phyloP scores from a whole-genome alignment of 163 green algal species.

The Scenedesmus sp. region DNA sequence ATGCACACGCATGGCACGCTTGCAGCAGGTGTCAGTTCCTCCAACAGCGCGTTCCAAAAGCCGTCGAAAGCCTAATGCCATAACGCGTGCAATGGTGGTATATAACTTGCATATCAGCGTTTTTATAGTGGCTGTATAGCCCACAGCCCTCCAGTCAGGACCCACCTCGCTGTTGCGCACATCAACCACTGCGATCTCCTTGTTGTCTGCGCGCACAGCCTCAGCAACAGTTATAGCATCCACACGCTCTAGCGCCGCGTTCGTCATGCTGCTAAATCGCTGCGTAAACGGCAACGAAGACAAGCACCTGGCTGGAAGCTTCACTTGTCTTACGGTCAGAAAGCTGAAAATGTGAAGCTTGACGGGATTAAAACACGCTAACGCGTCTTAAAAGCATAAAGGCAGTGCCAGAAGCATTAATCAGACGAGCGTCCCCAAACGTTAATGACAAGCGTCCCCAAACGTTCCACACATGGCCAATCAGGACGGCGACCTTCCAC shows the following conservation, averaged over 20 bases:
- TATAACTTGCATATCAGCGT: background rate
- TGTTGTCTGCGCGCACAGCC: background rate
- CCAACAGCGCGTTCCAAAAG: background rate
- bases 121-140: background rate
- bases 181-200: conserved; percentile 19
- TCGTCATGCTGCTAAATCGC: background rate
- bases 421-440: no score
- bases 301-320: background rate
- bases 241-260: background rate
- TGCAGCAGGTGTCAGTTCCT: background rate
- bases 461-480: background rate
- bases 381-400: no score
- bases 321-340: background rate
- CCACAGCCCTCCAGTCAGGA: background rate
- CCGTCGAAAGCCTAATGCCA: background rate
- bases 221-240: conserved; percentile 3
- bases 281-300: background rate
- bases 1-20: background rate
- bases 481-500: no score
- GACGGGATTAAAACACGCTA: no score
- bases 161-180: conserved; percentile 12
- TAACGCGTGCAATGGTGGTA: background rate
- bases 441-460: background rate
- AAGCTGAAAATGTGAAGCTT: no score
- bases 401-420: no score